These are phyloP conservation scores for Globisporangium parvum DNA, from an alignment of 352 stramenopile genomes.

Conservation along the genomic window DNA sequence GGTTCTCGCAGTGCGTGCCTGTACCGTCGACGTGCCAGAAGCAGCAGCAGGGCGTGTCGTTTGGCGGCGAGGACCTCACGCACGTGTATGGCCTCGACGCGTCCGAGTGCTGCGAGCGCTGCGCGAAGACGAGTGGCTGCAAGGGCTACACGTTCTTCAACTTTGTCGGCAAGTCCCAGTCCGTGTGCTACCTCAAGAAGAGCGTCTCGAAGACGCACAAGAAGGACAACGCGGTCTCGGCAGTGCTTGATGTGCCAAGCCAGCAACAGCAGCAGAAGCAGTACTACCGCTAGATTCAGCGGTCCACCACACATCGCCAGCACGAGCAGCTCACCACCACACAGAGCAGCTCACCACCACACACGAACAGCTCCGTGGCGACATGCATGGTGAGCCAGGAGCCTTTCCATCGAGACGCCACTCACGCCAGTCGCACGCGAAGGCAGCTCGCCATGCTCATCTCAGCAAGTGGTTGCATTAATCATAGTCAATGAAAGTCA, in stretches of 20 bases:
- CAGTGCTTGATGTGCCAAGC: not conserved
- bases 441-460: no score
- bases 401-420: no score
- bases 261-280: conserved; percentile 5
- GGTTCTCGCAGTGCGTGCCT: conserved; percentile 6
- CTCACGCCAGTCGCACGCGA: no score
- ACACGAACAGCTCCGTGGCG: no score
- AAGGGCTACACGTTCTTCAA: conserved; percentile 15
- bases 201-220: conserved; percentile 5
- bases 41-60: conserved; percentile 5
- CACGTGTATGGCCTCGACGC: conserved; percentile 5
- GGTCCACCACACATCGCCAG: no score
- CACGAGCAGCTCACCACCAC: not conserved
- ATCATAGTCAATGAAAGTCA: no score
- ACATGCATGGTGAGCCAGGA: no score
- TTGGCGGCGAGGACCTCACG: conserved; percentile 5
- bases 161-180: not conserved
- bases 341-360: no score
- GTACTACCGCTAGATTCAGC: not conserved
- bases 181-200: conserved; percentile 15
- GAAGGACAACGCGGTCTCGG: conserved; percentile 1
- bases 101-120: conserved; percentile 11
- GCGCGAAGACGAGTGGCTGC: conserved; percentile 10
- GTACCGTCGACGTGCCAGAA: conserved; percentile 1
- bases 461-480: no score